Evolutionary conservation across 768 basidiomycete genomes (phyloP).

Genomic region (Rhizopogon rudus): DNA sequence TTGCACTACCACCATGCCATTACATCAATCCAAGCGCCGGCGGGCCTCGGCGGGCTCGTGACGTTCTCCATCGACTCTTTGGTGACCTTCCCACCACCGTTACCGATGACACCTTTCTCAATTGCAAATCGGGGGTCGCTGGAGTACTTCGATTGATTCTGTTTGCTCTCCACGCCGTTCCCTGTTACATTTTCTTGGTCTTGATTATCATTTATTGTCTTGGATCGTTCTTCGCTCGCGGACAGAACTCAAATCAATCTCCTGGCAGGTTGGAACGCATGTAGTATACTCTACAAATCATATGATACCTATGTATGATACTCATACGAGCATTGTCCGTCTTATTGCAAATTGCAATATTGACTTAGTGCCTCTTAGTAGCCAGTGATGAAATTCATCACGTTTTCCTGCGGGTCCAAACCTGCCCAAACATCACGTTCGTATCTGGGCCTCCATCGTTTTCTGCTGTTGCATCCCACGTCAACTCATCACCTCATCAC

Average conservation of each 20-base stretch:
- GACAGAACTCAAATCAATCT: conserved; percentile 22
- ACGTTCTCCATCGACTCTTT: background rate
- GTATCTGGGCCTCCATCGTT: background rate
- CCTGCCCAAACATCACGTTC: too few species aligned
- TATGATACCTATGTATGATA: conserved; percentile 22
- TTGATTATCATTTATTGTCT: conserved; percentile 21
- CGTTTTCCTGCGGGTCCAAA: background rate
- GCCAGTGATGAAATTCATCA: too few species aligned
- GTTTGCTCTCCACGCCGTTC: background rate
- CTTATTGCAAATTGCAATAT: conserved; percentile 8
- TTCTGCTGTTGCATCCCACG: background rate
- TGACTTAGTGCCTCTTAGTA: too few species aligned
- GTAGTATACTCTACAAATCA: conserved; percentile 25
- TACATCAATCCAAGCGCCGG: background rate
- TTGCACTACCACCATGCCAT: conserved; percentile 1
- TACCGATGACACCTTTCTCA: background rate
- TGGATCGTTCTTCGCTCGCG: conserved; percentile 9
- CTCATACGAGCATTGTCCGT: conserved; percentile 10
- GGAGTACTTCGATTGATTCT: background rate
- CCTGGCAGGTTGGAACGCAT: conserved; percentile 26
- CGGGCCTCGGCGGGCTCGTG: background rate
- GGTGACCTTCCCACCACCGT: background rate
- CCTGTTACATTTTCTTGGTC: conserved; percentile 25
- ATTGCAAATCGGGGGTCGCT: background rate
- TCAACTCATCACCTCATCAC: background rate